A percentile compares a stretch with the other conserved stretches of the same genome.
Conservation (phyloP, 2,329 filamentous ascomycete genomes). For the Whalleya microplaca region DNA sequence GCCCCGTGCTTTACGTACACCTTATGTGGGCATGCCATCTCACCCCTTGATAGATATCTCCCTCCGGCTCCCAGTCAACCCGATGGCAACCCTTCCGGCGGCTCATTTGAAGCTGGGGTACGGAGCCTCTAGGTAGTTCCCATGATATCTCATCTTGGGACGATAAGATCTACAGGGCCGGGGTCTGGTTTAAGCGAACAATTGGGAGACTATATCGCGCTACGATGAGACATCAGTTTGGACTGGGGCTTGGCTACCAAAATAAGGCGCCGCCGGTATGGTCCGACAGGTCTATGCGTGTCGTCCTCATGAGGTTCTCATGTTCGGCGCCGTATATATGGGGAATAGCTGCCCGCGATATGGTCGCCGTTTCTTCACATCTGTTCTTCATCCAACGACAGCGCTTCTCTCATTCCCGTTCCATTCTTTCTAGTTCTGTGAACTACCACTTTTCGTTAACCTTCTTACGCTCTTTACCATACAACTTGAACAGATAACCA, state of each 20-base stretch:
- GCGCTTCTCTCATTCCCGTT: conserved; percentile 32
- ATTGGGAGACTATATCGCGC: conserved; percentile 20
- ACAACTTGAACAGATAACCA: conserved; percentile 22
- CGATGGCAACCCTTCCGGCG: conserved; percentile 9
- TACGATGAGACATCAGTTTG: conserved; percentile 31
- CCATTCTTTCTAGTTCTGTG: conserved; percentile 41
- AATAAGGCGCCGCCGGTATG: conserved; percentile 9
- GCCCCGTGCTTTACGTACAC: neutral
- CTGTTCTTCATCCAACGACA: conserved; percentile 32
- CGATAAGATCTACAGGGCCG: conserved; percentile 30
- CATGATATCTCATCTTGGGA: conserved; percentile 28
- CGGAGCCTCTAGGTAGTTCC: conserved; percentile 13
- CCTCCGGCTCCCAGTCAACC: conserved; percentile 27
- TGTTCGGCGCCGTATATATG: conserved; percentile 31
- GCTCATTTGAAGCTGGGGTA: conserved; percentile 13
- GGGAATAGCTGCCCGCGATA: conserved; percentile 11
- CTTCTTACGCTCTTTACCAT: conserved; percentile 33
- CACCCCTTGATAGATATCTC: conserved; percentile 5
- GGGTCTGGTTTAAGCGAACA: conserved; percentile 21
- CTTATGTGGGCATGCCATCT: conserved; percentile 6
- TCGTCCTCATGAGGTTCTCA: conserved; percentile 18
- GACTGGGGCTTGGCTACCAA: conserved; percentile 24
- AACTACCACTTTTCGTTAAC: conserved; percentile 29
- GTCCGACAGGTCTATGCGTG: conserved; percentile 10
- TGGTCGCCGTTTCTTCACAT: conserved; percentile 7